Percentiles rank a stretch among this genome's conserved stretches.
These are phyloP conservation scores for Hypomyces perniciosus DNA, from an alignment of 2,329 filamentous ascomycete genomes.

Conservation along the genomic window DNA sequence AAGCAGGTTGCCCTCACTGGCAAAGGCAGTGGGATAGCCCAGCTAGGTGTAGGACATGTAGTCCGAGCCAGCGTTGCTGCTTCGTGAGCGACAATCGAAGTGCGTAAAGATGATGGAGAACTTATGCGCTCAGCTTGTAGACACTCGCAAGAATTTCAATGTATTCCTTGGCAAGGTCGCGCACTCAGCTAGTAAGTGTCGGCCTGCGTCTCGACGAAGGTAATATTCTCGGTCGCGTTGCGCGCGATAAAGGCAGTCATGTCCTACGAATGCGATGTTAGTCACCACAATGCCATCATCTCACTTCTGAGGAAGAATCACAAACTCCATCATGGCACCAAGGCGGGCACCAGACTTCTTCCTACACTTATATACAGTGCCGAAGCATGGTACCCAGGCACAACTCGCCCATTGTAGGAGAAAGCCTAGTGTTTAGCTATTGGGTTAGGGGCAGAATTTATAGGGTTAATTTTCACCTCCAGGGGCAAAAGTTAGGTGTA, in stretches of 20 bases:
- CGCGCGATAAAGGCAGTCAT: slow-evolving; percentile 34
- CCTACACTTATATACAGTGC: too few relatives aligned
- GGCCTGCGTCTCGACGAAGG: slow-evolving; percentile 32
- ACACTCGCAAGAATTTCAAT: slow-evolving; percentile 29
- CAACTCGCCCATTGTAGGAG: too few relatives aligned
- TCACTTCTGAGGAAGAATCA: slow-evolving; percentile 53
- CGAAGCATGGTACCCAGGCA: too few relatives aligned
- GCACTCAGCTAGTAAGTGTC: slow-evolving; percentile 33
- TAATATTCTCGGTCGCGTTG: slow-evolving; percentile 35
- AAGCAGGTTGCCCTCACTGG: slow-evolving; percentile 32
- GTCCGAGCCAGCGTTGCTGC: slow-evolving; percentile 32
- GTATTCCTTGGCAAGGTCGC: slow-evolving; percentile 31
- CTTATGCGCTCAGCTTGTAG: slow-evolving; percentile 26
- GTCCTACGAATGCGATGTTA: slow-evolving; percentile 45
- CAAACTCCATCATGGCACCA: slow-evolving; percentile 65
- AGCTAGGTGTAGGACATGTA: slow-evolving; percentile 36
- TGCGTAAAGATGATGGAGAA: slow-evolving; percentile 41
- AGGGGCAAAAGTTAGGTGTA: too few relatives aligned
- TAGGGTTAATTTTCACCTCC: too few relatives aligned
- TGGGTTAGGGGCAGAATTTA: too few relatives aligned
- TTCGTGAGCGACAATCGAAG: slow-evolving; percentile 71
- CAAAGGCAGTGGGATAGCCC: slow-evolving; percentile 35
- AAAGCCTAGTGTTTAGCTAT: too few relatives aligned
- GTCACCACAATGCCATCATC: slow-evolving; percentile 66
- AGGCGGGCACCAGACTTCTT: slow-evolving; percentile 55